Evolutionary conservation across 2,329 filamentous ascomycete species (phyloP).

Genomic region (Verticillium albo-atrum): DNA sequence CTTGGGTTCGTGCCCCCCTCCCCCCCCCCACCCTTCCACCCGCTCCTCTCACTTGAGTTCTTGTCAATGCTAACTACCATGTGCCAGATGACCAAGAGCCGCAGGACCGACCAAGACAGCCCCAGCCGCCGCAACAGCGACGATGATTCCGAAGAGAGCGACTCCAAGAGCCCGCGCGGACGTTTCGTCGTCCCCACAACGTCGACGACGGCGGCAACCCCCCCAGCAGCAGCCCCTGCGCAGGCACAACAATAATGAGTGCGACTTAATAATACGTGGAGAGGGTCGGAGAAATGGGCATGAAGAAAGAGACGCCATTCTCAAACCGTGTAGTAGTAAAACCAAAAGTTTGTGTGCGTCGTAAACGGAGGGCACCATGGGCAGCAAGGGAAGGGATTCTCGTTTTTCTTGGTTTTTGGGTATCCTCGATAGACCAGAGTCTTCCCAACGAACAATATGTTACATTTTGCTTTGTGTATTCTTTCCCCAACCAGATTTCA

Average conservation of each 20-base stretch:
- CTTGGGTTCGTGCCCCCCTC: constrained; percentile 54
- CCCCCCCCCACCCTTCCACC: neutral
- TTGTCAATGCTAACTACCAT: neutral
- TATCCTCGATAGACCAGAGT: neutral
- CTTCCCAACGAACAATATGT: neutral
- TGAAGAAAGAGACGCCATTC: neutral
- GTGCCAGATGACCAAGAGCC: constrained; percentile 49
- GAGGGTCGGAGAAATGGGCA: neutral
- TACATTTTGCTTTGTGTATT: neutral
- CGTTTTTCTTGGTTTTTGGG: neutral
- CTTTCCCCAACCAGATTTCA: neutral
- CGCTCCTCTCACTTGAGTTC: neutral
- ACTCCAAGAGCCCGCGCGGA: constrained; percentile 21
- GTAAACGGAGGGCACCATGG: neutral
- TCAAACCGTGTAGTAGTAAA: neutral
- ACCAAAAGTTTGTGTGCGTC: neutral
- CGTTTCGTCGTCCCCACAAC: neutral
- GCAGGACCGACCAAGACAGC: constrained; percentile 43
- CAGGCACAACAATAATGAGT: neutral
- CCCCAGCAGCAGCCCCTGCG: neutral
- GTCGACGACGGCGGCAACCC: neutral
- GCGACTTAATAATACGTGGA: neutral
- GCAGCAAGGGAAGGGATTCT: neutral
- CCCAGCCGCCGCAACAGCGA: constrained; percentile 33
- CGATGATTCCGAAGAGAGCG: constrained; percentile 44